Evolutionary conservation across 2,329 filamentous ascomycete genomes (phyloP).

Genomic region (Pestalotiopsis sp.): DNA sequence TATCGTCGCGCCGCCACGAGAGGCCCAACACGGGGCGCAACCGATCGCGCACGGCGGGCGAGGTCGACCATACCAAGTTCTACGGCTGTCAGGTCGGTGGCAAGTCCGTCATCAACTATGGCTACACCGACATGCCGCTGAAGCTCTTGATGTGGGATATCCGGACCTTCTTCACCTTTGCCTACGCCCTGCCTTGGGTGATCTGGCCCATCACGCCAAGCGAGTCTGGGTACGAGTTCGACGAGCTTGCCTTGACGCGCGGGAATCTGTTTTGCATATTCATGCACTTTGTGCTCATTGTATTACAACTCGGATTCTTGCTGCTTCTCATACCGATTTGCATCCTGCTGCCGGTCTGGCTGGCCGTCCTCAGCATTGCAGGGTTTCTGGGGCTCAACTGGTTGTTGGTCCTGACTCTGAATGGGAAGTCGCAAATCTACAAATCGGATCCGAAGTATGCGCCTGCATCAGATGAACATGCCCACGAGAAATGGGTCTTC

Average conservation of each 20-base stretch:
- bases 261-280: slow-evolving; percentile 60
- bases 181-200: slow-evolving; percentile 62
- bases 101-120: slow-evolving; percentile 60
- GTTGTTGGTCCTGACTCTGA: slow-evolving; percentile 54
- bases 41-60: slow-evolving; percentile 1
- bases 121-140: slow-evolving; percentile 61
- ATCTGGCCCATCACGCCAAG: slow-evolving; percentile 59
- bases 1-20: background rate
- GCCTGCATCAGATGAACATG: slow-evolving; percentile 49
- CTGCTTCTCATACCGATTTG: slow-evolving; percentile 54
- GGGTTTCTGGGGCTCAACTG: slow-evolving; percentile 54
- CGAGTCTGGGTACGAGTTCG: slow-evolving; percentile 52
- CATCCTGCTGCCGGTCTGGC: slow-evolving; percentile 53
- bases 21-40: slow-evolving; percentile 7
- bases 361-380: slow-evolving; percentile 39
- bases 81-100: slow-evolving; percentile 63
- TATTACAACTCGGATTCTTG: slow-evolving; percentile 65
- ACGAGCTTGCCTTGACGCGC: slow-evolving; percentile 65
- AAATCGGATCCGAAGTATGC: slow-evolving; percentile 58
- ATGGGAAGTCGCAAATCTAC: slow-evolving; percentile 53
- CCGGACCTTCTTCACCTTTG: slow-evolving; percentile 57
- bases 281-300: slow-evolving; percentile 60
- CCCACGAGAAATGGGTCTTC: slow-evolving; percentile 77
- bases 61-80: slow-evolving; percentile 47
- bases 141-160: slow-evolving; percentile 54